These are phyloP conservation scores for Taphrina pruni DNA, from an alignment of 1,139 yeast species.

Conservation along the genomic window DNA sequence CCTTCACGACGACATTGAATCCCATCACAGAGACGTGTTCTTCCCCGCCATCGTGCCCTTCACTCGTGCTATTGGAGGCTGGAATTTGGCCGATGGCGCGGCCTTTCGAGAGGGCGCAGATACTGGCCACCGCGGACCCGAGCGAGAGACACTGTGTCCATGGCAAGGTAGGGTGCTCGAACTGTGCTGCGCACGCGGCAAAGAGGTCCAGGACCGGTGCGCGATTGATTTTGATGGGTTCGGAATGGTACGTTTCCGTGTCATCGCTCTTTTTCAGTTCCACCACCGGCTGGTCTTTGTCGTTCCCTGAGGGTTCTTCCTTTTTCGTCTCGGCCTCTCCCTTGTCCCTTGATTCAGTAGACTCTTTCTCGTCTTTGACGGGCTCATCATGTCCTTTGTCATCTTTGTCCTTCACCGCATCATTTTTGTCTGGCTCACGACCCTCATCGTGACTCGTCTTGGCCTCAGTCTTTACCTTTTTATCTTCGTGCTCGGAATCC, in stretches of 20 bases:
- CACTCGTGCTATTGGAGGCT: slow-evolving; percentile 9
- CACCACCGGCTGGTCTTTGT: slow-evolving; percentile 1
- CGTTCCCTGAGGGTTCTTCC: not conserved
- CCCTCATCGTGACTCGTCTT: not conserved
- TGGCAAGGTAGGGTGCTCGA: slow-evolving; percentile 17
- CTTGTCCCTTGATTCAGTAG: not conserved
- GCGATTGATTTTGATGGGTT: slow-evolving; percentile 31
- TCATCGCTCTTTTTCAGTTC: slow-evolving; percentile 29
- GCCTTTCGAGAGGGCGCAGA: slow-evolving; percentile 37
- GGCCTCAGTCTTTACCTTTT: not conserved
- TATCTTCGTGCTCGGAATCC: not conserved
- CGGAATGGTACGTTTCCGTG: slow-evolving; percentile 15
- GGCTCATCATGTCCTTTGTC: not conserved
- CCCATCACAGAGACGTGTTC: slow-evolving; percentile 13
- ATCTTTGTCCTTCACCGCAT: not conserved
- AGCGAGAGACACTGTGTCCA: slow-evolving; percentile 34
- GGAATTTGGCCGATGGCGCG: slow-evolving; percentile 37
- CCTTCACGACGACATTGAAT: slow-evolving; percentile 19
- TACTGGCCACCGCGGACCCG: slow-evolving; percentile 25
- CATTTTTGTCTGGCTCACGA: not conserved
- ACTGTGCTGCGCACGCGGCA: slow-evolving; percentile 30
- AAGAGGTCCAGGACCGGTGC: slow-evolving; percentile 35
- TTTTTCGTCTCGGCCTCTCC: not conserved
- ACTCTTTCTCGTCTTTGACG: not conserved
- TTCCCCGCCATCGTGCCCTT: not conserved